Base-by-base conservation (phyloP, 495 filamentous ascomycete species). In the Hyaloscypha hepaticicola region DNA sequence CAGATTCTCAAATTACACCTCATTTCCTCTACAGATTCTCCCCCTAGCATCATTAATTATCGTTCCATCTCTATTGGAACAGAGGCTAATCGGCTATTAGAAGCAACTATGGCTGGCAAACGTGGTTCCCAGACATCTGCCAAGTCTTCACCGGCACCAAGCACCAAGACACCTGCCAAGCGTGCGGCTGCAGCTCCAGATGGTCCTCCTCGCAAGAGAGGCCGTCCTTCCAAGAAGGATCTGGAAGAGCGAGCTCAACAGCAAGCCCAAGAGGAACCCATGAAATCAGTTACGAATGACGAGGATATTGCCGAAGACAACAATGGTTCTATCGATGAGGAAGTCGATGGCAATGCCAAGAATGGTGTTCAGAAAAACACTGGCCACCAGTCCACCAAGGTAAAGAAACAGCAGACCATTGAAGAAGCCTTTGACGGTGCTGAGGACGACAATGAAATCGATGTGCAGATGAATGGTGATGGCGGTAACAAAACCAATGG, bases 211-310 rank as follows among this genome's bases (percentile, higher is more conserved):
- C 8, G 26, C n/a, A 64, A 64, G 55, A 34, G 41, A 2, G 63
- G 53, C 19, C 24, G 22, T 31, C 60, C 29, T 27, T 24, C 55
- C 22, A 59, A 64, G 31, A 51, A 52, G 6, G 57, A 58, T 3
- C 31, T 49, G 27, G 38, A 45, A 45, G n/a, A n/a, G n/a, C n/a
- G n/a, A n/a, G n/a, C n/a, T n/a, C n/a, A n/a, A n/a, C n/a, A n/a
- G n/a, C n/a, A n/a, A n/a, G n/a, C n/a, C 38, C 38, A 56, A 57
- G 60, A 61, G 51, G 53, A 63, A 7, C 59, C 31, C 16, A 59
- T 52, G 19, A 28, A 53, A 1, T 21, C 27, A n/a, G 41, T 57
- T 45, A n/a, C 55, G 22, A 41, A 60, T 24, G 48, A 61, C 6
- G 26, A 59, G 22, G 41, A 51, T n/a, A 48, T 50, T 38, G 58